Conservation (phyloP, 1,284 basidiomycete species). For the Athelia sp. region DNA sequence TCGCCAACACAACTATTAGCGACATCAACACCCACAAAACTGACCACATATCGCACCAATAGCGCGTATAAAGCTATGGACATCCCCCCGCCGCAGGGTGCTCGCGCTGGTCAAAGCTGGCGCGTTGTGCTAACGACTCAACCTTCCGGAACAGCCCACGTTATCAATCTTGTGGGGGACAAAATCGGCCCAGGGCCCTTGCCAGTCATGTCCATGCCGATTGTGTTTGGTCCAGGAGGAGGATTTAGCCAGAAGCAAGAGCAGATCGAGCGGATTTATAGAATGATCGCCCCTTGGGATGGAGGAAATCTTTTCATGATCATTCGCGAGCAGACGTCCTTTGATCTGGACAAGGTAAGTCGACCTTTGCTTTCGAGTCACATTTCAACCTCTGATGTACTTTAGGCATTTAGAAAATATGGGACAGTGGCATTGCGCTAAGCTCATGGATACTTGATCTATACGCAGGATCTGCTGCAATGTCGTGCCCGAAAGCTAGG, state of each 20-base stretch:
- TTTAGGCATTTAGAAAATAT: conserved; percentile 68
- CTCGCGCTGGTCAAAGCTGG: conserved; percentile 54
- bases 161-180: conserved; percentile 29
- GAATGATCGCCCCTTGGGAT: conserved; percentile 22
- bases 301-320: conserved; percentile 27
- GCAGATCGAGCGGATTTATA: conserved; percentile 57
- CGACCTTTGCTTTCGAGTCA: background rate
- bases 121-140: conserved; percentile 52
- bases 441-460: conserved; percentile 65
- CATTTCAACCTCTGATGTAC: conserved; percentile 4
- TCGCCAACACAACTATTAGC: conserved; percentile 12
- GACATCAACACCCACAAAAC: conserved; percentile 42
- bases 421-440: conserved; percentile 85
- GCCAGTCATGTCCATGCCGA: conserved; percentile 62
- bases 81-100: conserved; percentile 54
- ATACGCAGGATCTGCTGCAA: conserved; percentile 4
- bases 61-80: conserved; percentile 70
- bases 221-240: conserved; percentile 37
- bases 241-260: conserved; percentile 56
- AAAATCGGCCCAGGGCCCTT: conserved; percentile 38
- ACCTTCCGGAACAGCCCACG: conserved; percentile 12
- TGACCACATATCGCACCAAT: conserved; percentile 65
- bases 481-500: conserved; percentile 15
- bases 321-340: conserved; percentile 77
- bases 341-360: conserved; percentile 83